A percentile compares a stretch with the other conserved stretches of the same genome.
phyloP scores from a whole-genome alignment of 2,329 filamentous ascomycete species.

The Pestalotiopsis sp. region DNA sequence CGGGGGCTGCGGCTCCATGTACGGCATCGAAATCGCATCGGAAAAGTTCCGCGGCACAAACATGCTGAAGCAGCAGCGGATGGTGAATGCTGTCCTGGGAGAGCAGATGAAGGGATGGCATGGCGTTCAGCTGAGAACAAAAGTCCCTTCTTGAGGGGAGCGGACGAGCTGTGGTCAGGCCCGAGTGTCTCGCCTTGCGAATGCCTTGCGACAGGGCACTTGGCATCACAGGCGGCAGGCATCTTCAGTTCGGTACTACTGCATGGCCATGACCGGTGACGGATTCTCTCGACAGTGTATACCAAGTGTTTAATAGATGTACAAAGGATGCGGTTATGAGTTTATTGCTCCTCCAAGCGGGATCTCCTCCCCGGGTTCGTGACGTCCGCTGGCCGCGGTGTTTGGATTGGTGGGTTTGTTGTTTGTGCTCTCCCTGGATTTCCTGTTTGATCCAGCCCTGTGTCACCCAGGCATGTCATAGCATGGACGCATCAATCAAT shows the following conservation, averaged over 20 bases:
- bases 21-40: conserved; percentile 77
- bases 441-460: background rate
- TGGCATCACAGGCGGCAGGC: background rate
- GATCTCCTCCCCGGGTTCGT: background rate
- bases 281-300: background rate
- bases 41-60: conserved; percentile 70
- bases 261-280: background rate
- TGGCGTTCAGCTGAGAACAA: conserved; percentile 79
- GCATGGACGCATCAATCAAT: background rate
- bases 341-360: background rate
- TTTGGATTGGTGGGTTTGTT: background rate
- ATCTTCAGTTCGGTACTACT: background rate
- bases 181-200: background rate
- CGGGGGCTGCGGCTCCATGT: conserved; percentile 86
- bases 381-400: background rate
- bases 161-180: background rate
- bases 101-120: conserved; percentile 83
- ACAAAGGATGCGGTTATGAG: background rate
- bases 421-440: background rate
- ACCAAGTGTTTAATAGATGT: background rate
- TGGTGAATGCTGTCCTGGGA: conserved; percentile 75
- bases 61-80: conserved; percentile 80
- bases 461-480: background rate
- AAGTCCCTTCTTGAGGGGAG: conserved; percentile 41
- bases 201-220: background rate